Evolutionary conservation across 169 alveolate species (phyloP), one percentile per base, ranked within the genome.

Genomic region (Hepatocystis sp.): DNA sequence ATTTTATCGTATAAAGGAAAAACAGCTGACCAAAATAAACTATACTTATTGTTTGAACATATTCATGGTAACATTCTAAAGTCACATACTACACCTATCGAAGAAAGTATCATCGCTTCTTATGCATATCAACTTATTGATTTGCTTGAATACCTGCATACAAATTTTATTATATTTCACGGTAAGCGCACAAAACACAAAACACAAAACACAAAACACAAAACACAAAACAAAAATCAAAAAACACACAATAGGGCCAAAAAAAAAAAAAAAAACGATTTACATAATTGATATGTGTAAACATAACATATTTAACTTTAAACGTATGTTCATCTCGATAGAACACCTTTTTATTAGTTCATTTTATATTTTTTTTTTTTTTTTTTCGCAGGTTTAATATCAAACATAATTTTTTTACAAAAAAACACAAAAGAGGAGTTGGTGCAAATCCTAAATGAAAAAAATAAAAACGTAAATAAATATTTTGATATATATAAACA

Each of bases 91-190:
- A 52, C 88, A 0, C 88, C 88, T 11, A 36, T 76, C 11, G 88
- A 76, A 39, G 88, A 76, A 25, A 76, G 21, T 4, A 32, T 76
- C 47, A 76, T 76, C 25, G 88, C 88, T 1, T 76, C 66, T 0
- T 76, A 76, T 25, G 88, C 88, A 0, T 76, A 76, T 25, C 88
- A 76, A 56, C 42, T 76, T 25, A 52, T 76, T 11, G 88, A 76
- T 39, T 36, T 76, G 1, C 63, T 76, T 7, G 88, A 76, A 30
- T 76, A 76, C 28, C 56, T 76, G 88, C 88, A 76, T 32, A 39
- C 53, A 27, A 76, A 76, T 51, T 76, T 76, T 44, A 51, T 76
- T 7, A 58, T 76, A 44, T 76, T 58, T 21, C 88, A 76, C 28
- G 88, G 88, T 76, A 67, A 67, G 52, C n/a, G n/a, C n/a, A n/a